Evolutionary conservation across 2,329 filamentous ascomycete genomes (phyloP).

Genomic region (Proliferodiscus dingleyae): DNA sequence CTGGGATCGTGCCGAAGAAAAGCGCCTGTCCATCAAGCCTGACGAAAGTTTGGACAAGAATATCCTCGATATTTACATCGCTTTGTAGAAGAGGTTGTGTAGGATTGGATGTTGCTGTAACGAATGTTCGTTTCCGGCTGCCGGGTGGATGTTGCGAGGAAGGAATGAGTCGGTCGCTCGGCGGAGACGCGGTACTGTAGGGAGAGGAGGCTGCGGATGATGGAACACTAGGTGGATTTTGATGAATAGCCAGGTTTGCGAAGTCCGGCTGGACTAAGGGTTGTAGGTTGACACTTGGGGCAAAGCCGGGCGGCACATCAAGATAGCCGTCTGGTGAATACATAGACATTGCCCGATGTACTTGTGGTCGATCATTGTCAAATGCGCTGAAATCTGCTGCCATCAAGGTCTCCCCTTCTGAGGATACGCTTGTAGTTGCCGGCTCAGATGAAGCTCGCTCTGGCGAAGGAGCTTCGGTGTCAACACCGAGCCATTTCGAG

Average conservation of each 20-base stretch:
- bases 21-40: constrained; percentile 24
- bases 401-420: not conserved
- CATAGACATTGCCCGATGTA: not conserved
- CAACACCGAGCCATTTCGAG: not conserved
- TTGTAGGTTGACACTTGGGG: constrained; percentile 1
- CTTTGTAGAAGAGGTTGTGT: constrained; percentile 22
- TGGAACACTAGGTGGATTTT: not conserved
- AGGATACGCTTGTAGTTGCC: not conserved
- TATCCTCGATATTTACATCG: constrained; percentile 26
- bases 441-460: constrained; percentile 1
- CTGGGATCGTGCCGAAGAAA: constrained; percentile 26
- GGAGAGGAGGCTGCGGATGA: constrained; percentile 5
- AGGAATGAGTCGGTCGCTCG: constrained; percentile 5
- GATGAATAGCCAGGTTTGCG: not conserved
- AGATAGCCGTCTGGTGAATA: constrained; percentile 5
- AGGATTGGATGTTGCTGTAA: constrained; percentile 12
- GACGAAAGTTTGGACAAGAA: constrained; percentile 26
- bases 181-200: constrained; percentile 1
- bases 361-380: not conserved
- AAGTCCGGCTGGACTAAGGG: not conserved
- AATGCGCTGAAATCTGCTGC: not conserved
- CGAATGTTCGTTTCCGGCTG: constrained; percentile 17
- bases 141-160: constrained; percentile 12
- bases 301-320: constrained; percentile 7
- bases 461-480: not conserved